These are phyloP conservation scores for Boletellus sp. DNA, from an alignment of 768 basidiomycete genomes.

Conservation along the genomic window DNA sequence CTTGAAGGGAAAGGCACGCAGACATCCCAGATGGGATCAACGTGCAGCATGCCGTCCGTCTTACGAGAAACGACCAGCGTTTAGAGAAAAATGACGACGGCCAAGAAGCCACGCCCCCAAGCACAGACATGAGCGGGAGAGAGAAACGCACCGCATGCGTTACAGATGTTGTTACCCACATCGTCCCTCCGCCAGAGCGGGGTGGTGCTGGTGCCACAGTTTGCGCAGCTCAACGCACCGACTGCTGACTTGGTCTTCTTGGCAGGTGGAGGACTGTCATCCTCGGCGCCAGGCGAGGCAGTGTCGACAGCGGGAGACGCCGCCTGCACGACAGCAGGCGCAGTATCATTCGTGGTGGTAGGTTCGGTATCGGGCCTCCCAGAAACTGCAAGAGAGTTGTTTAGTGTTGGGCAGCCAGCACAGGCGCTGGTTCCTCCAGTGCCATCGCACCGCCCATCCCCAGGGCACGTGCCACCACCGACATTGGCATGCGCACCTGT, in stretches of 20 bases:
- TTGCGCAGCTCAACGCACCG: slow-evolving; percentile 79
- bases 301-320: slow-evolving; percentile 32
- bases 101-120: slow-evolving; percentile 20
- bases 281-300: slow-evolving; percentile 33
- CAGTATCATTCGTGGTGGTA: slow-evolving; percentile 19
- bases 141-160: slow-evolving; percentile 78
- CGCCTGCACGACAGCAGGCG: slow-evolving; percentile 12
- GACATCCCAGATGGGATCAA: slow-evolving; percentile 19
- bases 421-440: slow-evolving; percentile 93
- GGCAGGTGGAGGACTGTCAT: slow-evolving; percentile 27
- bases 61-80: slow-evolving; percentile 18
- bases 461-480: slow-evolving; percentile 82
- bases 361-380: slow-evolving; percentile 41
- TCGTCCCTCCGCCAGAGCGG: slow-evolving; percentile 89
- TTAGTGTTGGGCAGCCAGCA: slow-evolving; percentile 94
- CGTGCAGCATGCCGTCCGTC: slow-evolving; percentile 17
- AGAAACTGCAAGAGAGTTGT: slow-evolving; percentile 65
- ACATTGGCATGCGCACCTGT: slow-evolving; percentile 31
- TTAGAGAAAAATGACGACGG: slow-evolving; percentile 10
- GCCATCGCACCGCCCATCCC: slow-evolving; percentile 96
- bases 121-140: slow-evolving; percentile 25
- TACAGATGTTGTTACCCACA: slow-evolving; percentile 90
- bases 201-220: slow-evolving; percentile 86
- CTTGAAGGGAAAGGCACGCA: slow-evolving; percentile 20
- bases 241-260: slow-evolving; percentile 43